Evolutionary conservation across 129 eudicot genomes (phyloP).

Genomic region (Flaveria sonorensis): DNA sequence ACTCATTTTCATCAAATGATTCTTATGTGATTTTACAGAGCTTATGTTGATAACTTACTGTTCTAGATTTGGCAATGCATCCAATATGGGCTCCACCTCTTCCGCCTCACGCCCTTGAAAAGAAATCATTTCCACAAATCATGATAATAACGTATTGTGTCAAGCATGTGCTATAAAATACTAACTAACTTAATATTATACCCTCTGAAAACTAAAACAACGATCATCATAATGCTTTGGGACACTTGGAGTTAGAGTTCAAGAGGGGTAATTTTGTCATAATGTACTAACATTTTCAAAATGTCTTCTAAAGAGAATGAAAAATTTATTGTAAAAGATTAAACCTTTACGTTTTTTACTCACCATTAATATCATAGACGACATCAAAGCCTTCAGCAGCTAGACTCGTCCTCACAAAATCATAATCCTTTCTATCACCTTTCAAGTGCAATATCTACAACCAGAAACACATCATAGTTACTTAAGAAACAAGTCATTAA

Average conservation of each 20-base stretch:
- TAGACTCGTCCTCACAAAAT: constrained; percentile 78
- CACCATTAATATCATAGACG: constrained; percentile 94
- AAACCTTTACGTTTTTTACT: constrained; percentile 14
- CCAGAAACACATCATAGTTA: constrained; percentile 3
- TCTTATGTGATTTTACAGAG: background rate
- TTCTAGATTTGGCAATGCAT: constrained; percentile 89
- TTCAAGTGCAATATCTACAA: constrained; percentile 85
- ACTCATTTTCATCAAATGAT: constrained; percentile 7
- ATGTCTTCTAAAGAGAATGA: background rate
- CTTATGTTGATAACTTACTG: constrained; percentile 60
- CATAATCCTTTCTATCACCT: constrained; percentile 92
- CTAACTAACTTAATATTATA: constrained; percentile 5
- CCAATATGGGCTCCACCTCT: constrained; percentile 94
- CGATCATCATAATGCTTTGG: background rate
- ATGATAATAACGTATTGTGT: background rate
- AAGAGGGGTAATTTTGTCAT: constrained; percentile 8
- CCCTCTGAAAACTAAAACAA: background rate
- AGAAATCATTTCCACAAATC: background rate
- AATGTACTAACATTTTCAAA: constrained; percentile 1
- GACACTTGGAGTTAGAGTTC: background rate
- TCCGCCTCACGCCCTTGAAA: constrained; percentile 88
- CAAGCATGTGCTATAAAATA: background rate
- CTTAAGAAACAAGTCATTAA: background rate
- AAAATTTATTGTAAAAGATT: background rate
- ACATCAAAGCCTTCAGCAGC: constrained; percentile 96